phyloP scores from a whole-genome alignment of 169 alveolate genomes.

The Eimeria zaria region DNA sequence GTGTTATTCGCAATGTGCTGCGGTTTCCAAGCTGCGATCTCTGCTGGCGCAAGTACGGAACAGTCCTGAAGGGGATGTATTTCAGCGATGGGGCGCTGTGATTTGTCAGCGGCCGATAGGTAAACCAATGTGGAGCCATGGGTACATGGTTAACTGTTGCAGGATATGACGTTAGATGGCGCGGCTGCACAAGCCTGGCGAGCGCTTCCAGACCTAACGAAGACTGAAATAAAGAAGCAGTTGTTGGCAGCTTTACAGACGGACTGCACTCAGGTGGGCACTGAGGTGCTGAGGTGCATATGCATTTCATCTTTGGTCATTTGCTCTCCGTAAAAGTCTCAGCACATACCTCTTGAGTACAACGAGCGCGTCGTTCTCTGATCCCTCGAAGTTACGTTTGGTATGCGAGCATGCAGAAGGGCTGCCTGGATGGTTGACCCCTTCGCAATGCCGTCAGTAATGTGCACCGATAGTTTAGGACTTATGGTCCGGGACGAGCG shows the following conservation, averaged over 20 bases:
- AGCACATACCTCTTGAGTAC: background rate
- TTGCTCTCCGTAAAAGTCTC: background rate
- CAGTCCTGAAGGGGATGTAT: background rate
- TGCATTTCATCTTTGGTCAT: background rate
- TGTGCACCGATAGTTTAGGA: background rate
- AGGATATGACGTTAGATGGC: constrained; percentile 76
- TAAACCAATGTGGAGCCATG: background rate
- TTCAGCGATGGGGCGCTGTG: background rate
- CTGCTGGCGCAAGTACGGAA: background rate
- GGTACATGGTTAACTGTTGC: background rate
- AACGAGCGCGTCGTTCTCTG: background rate
- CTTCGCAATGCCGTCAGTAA: background rate
- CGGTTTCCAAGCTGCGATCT: background rate
- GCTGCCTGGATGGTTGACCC: background rate
- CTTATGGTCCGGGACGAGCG: background rate
- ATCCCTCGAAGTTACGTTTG: background rate
- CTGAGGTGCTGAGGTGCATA: background rate
- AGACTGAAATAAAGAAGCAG: constrained; percentile 68
- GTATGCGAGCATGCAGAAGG: background rate
- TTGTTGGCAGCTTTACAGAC: constrained; percentile 81
- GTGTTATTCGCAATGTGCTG: background rate
- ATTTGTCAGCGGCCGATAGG: background rate
- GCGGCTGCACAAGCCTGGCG: constrained; percentile 84
- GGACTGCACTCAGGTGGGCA: constrained; percentile 77
- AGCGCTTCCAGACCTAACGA: constrained; percentile 53